Conservation (phyloP, 345 rosid species). For the Trapa incisa region DNA sequence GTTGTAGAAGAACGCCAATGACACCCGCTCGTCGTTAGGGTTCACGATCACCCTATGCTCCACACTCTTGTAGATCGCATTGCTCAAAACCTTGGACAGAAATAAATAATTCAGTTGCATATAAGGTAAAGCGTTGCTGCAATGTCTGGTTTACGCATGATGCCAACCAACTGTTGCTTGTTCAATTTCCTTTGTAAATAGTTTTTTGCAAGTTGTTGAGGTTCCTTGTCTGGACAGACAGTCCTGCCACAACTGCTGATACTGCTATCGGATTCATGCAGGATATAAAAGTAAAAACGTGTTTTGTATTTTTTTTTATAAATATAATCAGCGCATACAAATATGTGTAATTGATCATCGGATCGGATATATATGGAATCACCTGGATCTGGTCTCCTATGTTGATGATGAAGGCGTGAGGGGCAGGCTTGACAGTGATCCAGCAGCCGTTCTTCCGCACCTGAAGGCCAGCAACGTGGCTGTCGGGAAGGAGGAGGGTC, state of each 20-base stretch:
- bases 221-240: neutral
- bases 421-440: slow-evolving; percentile 84
- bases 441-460: slow-evolving; percentile 46
- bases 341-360: too few species aligned
- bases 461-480: slow-evolving; percentile 67
- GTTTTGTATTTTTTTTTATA: neutral
- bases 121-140: too few species aligned
- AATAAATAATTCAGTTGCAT: neutral
- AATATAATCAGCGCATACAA: too few species aligned
- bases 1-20: slow-evolving; percentile 88
- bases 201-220: neutral
- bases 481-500: slow-evolving; percentile 72
- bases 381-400: slow-evolving; percentile 97
- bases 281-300: neutral
- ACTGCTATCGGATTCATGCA: neutral
- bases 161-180: neutral
- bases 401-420: slow-evolving; percentile 75
- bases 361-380: neutral
- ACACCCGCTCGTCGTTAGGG: slow-evolving; percentile 46
- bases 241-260: neutral
- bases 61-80: slow-evolving; percentile 73
- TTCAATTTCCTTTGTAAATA: neutral
- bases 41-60: slow-evolving; percentile 88
- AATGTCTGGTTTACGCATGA: too few species aligned
- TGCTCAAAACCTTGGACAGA: slow-evolving; percentile 56